Conservation (phyloP, 2,329 filamentous ascomycete genomes). For the Botrytis deweyae region DNA sequence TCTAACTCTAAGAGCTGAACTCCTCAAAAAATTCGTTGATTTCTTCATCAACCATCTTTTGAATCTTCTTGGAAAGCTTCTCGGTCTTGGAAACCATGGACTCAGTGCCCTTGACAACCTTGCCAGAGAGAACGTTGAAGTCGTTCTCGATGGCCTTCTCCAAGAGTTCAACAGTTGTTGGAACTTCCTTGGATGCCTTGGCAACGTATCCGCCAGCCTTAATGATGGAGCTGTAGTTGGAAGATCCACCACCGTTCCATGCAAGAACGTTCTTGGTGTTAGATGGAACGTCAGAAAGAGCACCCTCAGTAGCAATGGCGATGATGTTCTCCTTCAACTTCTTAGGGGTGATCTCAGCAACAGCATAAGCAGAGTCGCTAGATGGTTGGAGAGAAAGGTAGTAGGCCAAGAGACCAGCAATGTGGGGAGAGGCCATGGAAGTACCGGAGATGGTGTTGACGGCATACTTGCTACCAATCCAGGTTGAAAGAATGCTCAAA, state of each 20-base stretch:
- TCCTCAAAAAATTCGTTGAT: slow-evolving; percentile 59
- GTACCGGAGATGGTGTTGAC: slow-evolving; percentile 99
- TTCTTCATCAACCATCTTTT: slow-evolving; percentile 61
- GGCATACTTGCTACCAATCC: slow-evolving; percentile 95
- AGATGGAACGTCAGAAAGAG: slow-evolving; percentile 76
- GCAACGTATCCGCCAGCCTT: slow-evolving; percentile 68
- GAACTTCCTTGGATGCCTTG: slow-evolving; percentile 49
- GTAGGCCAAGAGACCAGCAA: slow-evolving; percentile 95
- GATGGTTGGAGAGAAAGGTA: slow-evolving; percentile 93
- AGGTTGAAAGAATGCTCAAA: slow-evolving; percentile 95
- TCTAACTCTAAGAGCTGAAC: slow-evolving; percentile 34
- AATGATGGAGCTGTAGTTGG: slow-evolving; percentile 86
- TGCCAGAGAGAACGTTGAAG: slow-evolving; percentile 54
- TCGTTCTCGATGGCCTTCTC: slow-evolving; percentile 60
- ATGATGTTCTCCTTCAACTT: slow-evolving; percentile 91
- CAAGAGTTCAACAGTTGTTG: slow-evolving; percentile 57
- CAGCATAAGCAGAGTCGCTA: slow-evolving; percentile 84
- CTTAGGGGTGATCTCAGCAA: slow-evolving; percentile 85
- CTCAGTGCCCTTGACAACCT: slow-evolving; percentile 56
- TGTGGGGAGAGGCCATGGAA: slow-evolving; percentile 98
- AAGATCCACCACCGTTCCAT: slow-evolving; percentile 96
- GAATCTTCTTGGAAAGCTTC: slow-evolving; percentile 63
- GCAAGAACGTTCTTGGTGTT: slow-evolving; percentile 93
- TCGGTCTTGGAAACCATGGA: slow-evolving; percentile 55
- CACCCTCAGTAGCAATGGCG: slow-evolving; percentile 73